Evolutionary conservation across 1,139 yeast genomes (phyloP), one percentile per base, ranked within the genome.

Genomic region (Blastobotrys buckinghamii): DNA sequence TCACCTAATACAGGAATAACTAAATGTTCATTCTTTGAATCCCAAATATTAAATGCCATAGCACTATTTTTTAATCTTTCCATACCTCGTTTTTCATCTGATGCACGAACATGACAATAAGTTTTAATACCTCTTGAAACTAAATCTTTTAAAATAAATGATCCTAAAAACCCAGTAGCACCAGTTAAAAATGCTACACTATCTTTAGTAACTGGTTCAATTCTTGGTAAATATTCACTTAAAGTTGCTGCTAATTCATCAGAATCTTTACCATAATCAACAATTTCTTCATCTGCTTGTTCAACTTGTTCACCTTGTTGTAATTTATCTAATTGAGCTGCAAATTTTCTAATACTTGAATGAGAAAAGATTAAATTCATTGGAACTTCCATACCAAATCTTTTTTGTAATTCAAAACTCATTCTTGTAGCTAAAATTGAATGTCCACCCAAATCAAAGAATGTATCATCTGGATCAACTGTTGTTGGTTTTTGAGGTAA

Each of bases 401-500:
- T 77, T 71, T 85, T 84, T 66, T 97, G 79, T 57, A 92, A 77
- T 59, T 86, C 92, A 61, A 92, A 92, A 56, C 92, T 92, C 97
- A 94, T 89, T 66, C 95, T 79, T 0, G 99, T 94, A 10, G 97
- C 98, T 57, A 92, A 74, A 59, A 94, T 90, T 0, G 97, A 90
- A 67, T 94, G 98, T 4, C 99, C 99, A 51, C 99, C 99, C 51
- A 94, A 73, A 63, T 94, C 99, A 62, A 94, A 94, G 78, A 94
- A 94, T 2, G 95, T 86, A 64, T 94, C 98, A 3, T 77, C 76
- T 40, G 84, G 84, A 34, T 82, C 75, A 47, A 89, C 78, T 9
- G 84, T 69, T 1, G 92, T 82, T 9, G 97, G 96, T 55, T 81
- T 78, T 56, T 81, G 84, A 37, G 98, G 97, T 57, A 94, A 75